A percentile compares a stretch with the other conserved stretches of the same genome.
Evolutionary conservation across 2,329 filamentous ascomycete genomes (phyloP).

Genomic region (Cytospora piceae): DNA sequence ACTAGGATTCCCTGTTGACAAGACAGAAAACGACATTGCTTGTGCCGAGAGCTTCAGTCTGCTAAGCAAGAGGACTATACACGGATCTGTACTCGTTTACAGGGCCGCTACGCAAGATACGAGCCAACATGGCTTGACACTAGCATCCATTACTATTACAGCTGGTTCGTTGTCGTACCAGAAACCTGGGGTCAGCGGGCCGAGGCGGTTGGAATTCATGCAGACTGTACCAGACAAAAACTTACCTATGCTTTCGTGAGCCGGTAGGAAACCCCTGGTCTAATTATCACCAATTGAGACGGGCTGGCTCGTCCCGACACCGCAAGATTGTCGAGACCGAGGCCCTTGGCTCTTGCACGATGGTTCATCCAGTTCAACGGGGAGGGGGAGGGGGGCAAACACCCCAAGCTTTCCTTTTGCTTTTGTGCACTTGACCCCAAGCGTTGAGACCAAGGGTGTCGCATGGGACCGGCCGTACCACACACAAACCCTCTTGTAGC

Average conservation of each 20-base stretch:
- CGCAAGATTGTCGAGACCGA: not conserved
- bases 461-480: not conserved
- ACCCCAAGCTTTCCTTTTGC: not conserved
- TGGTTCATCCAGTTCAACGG: not conserved
- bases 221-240: not conserved
- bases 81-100: not conserved
- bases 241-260: not conserved
- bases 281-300: not conserved
- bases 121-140: not conserved
- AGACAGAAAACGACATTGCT: not conserved
- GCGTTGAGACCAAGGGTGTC: conserved; percentile 15
- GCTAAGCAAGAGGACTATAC: not conserved
- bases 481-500: not conserved
- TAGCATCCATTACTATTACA: not conserved
- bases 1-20: not conserved
- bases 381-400: conserved; percentile 1
- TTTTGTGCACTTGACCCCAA: conserved; percentile 8
- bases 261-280: not conserved
- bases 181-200: not conserved
- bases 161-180: not conserved
- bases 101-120: not conserved
- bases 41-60: not conserved
- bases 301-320: not conserved
- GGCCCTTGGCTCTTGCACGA: not conserved
- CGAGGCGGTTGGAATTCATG: not conserved